Evolutionary conservation across 345 rosid species (phyloP), one percentile per base, ranked within the genome.

Genomic region (Lepidium sativum): DNA sequence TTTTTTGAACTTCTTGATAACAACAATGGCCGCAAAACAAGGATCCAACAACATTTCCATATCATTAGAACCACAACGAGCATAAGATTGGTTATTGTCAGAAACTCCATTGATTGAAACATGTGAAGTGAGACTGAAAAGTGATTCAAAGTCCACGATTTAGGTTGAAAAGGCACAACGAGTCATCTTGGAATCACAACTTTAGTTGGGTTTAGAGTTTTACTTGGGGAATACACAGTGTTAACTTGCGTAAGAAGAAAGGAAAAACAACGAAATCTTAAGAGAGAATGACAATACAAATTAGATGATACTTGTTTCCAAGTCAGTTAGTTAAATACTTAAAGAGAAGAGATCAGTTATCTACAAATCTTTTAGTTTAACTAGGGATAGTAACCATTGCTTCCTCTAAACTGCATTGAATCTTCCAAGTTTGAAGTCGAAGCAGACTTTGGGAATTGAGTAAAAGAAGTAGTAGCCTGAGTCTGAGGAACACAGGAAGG

Each of bases 401-500:
- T 54, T 55, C 75, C 58, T 71, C 51, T 31, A 8, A 40, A 55
- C 3, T 63, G 70, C 52, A 16, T 63, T 39, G 59, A 16, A 48
- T 47, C 53, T 14, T 56, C 70, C 11, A 55, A 39, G 60, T 55
- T 8, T 29, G 75, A 38, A 15, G 70, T 17, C 3, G 59, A 39
- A 0, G 8, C 31, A 39, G 69, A 63, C 6, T 54, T 62, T 17
- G 63, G 25, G 39, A 61, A 45, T 12, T 37, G 63, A 44, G 54
- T 16, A 34, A 53, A 52, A 37, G 57, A 45, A 54, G 47, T 70
- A 54, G 47, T 70, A 70, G 69, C 14, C 12, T 62, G 74, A 63
- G 56, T 20, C 27, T 48, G 69, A 47, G 74, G 62, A 62, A 44
- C 39, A 62, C 49, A 70, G 3, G 56, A 53, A 27, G 69, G 74